These are phyloP conservation scores for Boletus edulis DNA, from an alignment of 768 basidiomycete genomes.

Conservation along the genomic window DNA sequence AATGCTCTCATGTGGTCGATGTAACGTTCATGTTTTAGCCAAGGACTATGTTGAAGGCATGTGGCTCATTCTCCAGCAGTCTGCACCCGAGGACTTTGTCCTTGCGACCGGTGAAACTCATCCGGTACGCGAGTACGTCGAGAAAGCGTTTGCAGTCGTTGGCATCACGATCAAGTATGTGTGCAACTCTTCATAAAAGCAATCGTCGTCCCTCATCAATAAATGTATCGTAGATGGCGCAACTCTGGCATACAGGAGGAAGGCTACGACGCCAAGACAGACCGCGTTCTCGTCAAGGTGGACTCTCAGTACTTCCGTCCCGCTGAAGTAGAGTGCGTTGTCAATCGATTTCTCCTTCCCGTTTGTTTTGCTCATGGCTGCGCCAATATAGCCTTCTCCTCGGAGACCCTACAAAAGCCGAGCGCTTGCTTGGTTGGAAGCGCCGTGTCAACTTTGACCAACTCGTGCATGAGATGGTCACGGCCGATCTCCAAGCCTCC, in stretches of 20 bases:
- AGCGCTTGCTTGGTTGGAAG: constrained; percentile 87
- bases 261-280: constrained; percentile 67
- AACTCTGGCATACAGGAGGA: constrained; percentile 75
- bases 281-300: constrained; percentile 75
- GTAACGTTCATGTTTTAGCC: constrained; percentile 39
- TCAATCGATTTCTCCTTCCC: neutral
- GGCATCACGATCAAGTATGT: constrained; percentile 64
- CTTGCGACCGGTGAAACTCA: constrained; percentile 97
- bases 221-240: constrained; percentile 60
- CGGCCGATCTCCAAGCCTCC: constrained; percentile 72
- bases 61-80: constrained; percentile 96
- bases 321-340: constrained; percentile 87
- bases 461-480: constrained; percentile 92
- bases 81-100: constrained; percentile 81
- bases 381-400: constrained; percentile 59
- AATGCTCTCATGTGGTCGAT: neutral
- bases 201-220: constrained; percentile 1
- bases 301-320: constrained; percentile 93
- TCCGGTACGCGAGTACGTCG: constrained; percentile 88
- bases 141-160: constrained; percentile 75
- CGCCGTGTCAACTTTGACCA: constrained; percentile 79
- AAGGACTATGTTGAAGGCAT: constrained; percentile 95
- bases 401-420: constrained; percentile 90
- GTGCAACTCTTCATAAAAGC: constrained; percentile 14
- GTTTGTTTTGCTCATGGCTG: neutral